Base-by-base conservation (phyloP, 345 rosid species). In the Geranium brycei region DNA sequence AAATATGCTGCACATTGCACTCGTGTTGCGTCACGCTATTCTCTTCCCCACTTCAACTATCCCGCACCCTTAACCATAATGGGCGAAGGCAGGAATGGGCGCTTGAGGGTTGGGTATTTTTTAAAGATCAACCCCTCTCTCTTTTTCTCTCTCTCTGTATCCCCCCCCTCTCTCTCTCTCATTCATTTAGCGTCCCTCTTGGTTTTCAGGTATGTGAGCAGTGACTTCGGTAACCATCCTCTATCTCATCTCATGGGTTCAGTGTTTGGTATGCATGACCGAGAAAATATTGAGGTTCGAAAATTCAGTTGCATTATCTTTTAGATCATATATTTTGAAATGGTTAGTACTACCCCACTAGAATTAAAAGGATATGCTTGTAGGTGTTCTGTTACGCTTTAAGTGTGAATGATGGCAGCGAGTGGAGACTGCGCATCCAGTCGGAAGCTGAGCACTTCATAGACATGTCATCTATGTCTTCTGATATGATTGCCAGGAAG, bases 181-280 rank as follows among this genome's bases (percentile, higher is more conserved):
- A 23, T 23, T 23, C 28, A 23, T 23, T 23, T 23, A 23, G 28
- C 2, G 28, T 23, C 28, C 28, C 28, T 23, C 28, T 23, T 13
- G 5, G 7, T 17, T 58, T 62, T 58, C 70, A 72, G 75, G 8
- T 72, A 87, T 35, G 88, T 95, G 71, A 95, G 99, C 82, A 91
- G 99, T 74, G 99, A 95, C 65, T 95, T 95, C 56, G 96, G 97
- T 13, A 95, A 95, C 70, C 99, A 95, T 62, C 99, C 99, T 2
- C 71, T 95, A 77, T 95, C 99, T 40, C 99, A 95, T 69, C 96
- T 95, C 40, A 95, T 95, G 99, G 99, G 97, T 38, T 95, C 99
- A 3, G 91, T 95, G 62, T 95, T 91, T 78, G 99, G 99, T 68
- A 87, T 91, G 96, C 99, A 95, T 76, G 81, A 87, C 82, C 78